These are phyloP conservation scores for Exophiala bonariae DNA, from an alignment of 2,329 filamentous ascomycete genomes.

Conservation along the genomic window DNA sequence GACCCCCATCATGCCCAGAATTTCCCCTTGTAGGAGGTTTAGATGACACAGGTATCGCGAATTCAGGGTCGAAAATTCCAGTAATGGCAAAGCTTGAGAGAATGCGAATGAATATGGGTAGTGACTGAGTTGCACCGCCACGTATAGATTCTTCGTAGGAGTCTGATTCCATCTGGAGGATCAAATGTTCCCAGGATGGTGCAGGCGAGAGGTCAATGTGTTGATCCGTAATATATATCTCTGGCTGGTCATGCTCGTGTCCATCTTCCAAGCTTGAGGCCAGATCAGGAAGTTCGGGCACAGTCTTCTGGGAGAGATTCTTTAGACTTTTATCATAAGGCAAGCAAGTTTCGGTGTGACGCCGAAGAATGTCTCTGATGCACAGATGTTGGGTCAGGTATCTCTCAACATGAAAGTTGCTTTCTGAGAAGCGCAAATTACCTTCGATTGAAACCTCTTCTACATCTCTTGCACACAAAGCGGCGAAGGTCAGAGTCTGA, in stretches of 20 bases:
- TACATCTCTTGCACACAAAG: not conserved
- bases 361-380: not conserved
- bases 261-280: not conserved
- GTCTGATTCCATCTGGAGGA: not conserved
- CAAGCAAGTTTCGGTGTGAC: not conserved
- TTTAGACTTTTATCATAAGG: not conserved
- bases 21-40: not conserved
- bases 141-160: conserved; percentile 4
- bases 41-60: not conserved
- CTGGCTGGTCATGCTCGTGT: not conserved
- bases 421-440: not conserved
- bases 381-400: not conserved
- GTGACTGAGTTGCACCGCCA: not conserved
- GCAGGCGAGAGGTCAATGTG: not conserved
- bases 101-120: conserved; percentile 1
- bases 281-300: not conserved
- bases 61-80: not conserved
- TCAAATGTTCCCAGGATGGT: not conserved
- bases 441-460: not conserved
- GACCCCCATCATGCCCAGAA: not conserved
- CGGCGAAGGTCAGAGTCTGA: not conserved
- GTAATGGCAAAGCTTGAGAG: not conserved
- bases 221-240: too few relatives aligned
- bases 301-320: not conserved
- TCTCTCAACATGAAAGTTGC: not conserved